Conservation (phyloP, 257 asterid genomes). For the Linderniella brevidens region DNA sequence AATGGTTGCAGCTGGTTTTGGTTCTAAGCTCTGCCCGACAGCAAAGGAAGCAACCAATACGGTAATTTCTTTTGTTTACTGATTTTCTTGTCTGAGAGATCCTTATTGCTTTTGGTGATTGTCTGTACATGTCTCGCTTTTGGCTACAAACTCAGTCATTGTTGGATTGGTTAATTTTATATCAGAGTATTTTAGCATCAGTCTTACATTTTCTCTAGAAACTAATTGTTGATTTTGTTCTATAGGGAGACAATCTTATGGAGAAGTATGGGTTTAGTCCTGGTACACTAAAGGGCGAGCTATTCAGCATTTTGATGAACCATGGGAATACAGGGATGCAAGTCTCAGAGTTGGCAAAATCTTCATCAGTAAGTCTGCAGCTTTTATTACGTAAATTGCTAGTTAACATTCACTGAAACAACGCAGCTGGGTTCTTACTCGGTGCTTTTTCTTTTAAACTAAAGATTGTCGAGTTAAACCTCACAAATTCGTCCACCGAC, state of each 20-base stretch:
- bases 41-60: constrained; percentile 30
- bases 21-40: constrained; percentile 35
- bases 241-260: constrained; percentile 67
- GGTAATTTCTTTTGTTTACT: constrained; percentile 32
- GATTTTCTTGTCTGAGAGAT: too few relatives aligned
- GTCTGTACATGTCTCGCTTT: not conserved
- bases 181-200: not conserved
- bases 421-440: not conserved
- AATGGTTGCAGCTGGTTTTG: constrained; percentile 78
- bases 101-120: too few relatives aligned
- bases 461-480: constrained; percentile 69
- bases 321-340: constrained; percentile 67
- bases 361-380: constrained; percentile 50
- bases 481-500: constrained; percentile 28
- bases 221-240: constrained; percentile 9
- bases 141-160: too few relatives aligned
- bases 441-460: constrained; percentile 14
- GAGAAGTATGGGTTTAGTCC: constrained; percentile 59
- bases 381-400: constrained; percentile 4
- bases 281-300: constrained; percentile 81
- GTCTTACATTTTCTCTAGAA: not conserved
- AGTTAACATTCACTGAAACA: not conserved
- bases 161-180: not conserved
- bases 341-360: constrained; percentile 63
- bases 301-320: constrained; percentile 48